Base-by-base conservation (phyloP, 2,329 filamentous ascomycete genomes). In the Alternaria sp. region DNA sequence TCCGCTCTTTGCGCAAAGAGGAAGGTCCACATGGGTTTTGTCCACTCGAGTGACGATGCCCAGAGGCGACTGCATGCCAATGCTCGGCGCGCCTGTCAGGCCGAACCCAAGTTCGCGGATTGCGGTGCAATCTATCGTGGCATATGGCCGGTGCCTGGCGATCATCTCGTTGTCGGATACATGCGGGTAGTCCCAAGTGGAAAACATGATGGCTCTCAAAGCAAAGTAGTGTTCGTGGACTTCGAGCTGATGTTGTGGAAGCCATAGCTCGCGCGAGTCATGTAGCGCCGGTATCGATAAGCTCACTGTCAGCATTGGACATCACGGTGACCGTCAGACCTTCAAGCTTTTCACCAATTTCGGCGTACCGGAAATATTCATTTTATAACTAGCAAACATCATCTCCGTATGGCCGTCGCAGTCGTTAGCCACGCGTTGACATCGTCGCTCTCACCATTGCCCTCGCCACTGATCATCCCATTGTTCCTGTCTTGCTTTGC, bases 11-110 rank as follows among this genome's bases (percentile, higher is more conserved):
- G 50, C 66, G 67, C 59, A 62, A 69, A 72, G 72, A 75, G 74
- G 74, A 75, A 77, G 74, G 74, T 75, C 72, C 36, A 52, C 25
- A 45, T 59, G 43, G 15, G 15, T 43, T 61, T 53, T 62, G 45
- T 63, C 61, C 49, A 56, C 59, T 52, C 44, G 26, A 43, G 74
- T 75, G 74, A 76, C 74, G 73, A 59, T 72, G 72, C 72, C 73
- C 68, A 75, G 74, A 32, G 57, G 52, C 62, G 64, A 67, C 44
- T 57, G 51, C 57, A 62, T 59, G 56, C 45, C 58, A 49, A 53
- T 57, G 55, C 61, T 57, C 50, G 59, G 50, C 59, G 46, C 12
- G 36, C 19, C 26, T 21, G 19, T 25, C 30, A 30, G 40, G 50
- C 52, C 47, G 28, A 59, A 30, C 56, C 50, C 32, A 50, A 21